Conservation (phyloP, 768 basidiomycete species). For the Trametes cingulata region DNA sequence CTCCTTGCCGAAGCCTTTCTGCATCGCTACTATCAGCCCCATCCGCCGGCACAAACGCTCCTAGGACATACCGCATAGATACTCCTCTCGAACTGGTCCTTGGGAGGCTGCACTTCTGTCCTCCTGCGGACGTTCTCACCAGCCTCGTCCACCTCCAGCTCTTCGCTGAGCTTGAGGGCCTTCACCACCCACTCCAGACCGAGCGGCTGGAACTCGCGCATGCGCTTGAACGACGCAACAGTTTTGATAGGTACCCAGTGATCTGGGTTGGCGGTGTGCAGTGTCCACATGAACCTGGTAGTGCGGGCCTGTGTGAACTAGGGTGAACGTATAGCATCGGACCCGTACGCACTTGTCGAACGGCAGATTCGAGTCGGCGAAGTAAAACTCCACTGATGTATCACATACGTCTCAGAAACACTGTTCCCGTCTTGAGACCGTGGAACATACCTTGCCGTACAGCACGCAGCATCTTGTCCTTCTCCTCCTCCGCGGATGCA, state of each 20-base stretch:
- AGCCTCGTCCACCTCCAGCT: slow-evolving; percentile 74
- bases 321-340: not conserved
- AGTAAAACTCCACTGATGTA: slow-evolving; percentile 87
- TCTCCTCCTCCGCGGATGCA: slow-evolving; percentile 33
- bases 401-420: not conserved
- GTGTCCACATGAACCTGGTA: slow-evolving; percentile 91
- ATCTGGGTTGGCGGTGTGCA: slow-evolving; percentile 75
- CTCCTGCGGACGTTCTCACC: slow-evolving; percentile 72
- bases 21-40: slow-evolving; percentile 1
- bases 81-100: slow-evolving; percentile 78
- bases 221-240: slow-evolving; percentile 92
- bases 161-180: slow-evolving; percentile 54
- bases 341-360: slow-evolving; percentile 64
- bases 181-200: slow-evolving; percentile 71
- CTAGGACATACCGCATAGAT: slow-evolving; percentile 79
- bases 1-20: slow-evolving; percentile 89
- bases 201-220: slow-evolving; percentile 66
- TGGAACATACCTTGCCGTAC: slow-evolving; percentile 53
- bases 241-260: slow-evolving; percentile 91
- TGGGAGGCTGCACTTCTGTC: slow-evolving; percentile 76
- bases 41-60: not conserved
- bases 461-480: slow-evolving; percentile 48
- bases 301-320: not conserved
- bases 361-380: slow-evolving; percentile 94
- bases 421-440: not conserved